Conservation (phyloP, 2,329 filamentous ascomycete species). For the Salinomyces thailandicus region DNA sequence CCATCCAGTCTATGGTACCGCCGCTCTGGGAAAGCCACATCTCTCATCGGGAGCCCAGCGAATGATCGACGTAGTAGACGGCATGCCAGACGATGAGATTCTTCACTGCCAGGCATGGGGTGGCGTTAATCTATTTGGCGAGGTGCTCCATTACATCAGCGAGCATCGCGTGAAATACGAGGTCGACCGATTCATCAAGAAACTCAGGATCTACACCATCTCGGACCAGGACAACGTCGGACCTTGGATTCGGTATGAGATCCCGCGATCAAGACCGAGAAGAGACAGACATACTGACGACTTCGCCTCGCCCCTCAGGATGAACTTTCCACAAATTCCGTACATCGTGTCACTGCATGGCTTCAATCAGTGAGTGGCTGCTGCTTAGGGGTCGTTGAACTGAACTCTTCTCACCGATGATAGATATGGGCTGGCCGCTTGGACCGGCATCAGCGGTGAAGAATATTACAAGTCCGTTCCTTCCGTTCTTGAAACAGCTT, state of each 20-base stretch:
- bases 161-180: conserved; percentile 20
- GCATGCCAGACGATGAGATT: conserved; percentile 24
- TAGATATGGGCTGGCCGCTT: conserved; percentile 42
- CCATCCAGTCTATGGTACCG: conserved; percentile 29
- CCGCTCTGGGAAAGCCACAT: conserved; percentile 22
- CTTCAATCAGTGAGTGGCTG: conserved; percentile 34
- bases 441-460: conserved; percentile 47
- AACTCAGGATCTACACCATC: conserved; percentile 45
- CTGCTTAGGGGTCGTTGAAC: background rate
- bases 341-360: conserved; percentile 48
- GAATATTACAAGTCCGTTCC: conserved; percentile 32
- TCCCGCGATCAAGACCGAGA: no score
- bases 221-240: conserved; percentile 51
- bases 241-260: conserved; percentile 46
- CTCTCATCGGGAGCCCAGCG: conserved; percentile 14
- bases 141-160: conserved; percentile 35
- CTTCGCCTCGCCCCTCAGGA: conserved; percentile 3
- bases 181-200: conserved; percentile 28
- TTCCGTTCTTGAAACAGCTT: background rate
- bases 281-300: background rate
- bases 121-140: conserved; percentile 42
- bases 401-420: background rate
- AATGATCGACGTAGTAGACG: conserved; percentile 14
- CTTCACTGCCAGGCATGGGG: conserved; percentile 43
- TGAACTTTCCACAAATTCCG: conserved; percentile 43